Conservation (phyloP, 2,329 filamentous ascomycete genomes). For the Colletotrichum sp. region DNA sequence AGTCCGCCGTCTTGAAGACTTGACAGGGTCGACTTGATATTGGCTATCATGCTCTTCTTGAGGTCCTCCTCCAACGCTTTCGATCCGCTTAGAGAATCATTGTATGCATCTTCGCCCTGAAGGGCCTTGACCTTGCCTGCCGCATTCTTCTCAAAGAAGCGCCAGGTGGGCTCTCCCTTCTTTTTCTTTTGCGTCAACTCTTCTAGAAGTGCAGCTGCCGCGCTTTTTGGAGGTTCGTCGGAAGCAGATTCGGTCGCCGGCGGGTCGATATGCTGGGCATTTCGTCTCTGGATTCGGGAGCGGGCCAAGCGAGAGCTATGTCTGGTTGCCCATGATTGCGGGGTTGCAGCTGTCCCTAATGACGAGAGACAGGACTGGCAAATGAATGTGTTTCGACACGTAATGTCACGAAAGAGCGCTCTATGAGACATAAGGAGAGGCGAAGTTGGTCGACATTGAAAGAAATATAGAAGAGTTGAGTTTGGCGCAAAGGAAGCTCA, state of each 20-base stretch:
- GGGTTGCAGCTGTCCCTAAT: slow-evolving; percentile 29
- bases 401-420: slow-evolving; percentile 36
- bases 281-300: neutral
- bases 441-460: neutral
- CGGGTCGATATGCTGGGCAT: neutral
- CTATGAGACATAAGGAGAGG: slow-evolving; percentile 22
- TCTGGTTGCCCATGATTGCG: slow-evolving; percentile 31
- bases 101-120: slow-evolving; percentile 43
- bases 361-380: slow-evolving; percentile 41
- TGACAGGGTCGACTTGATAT: slow-evolving; percentile 32
- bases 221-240: neutral
- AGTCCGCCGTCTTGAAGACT: slow-evolving; percentile 26
- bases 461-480: neutral
- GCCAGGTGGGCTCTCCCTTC: slow-evolving; percentile 33
- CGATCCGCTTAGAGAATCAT: slow-evolving; percentile 38
- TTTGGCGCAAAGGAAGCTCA: neutral
- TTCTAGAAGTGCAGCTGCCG: slow-evolving; percentile 24
- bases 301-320: slow-evolving; percentile 34
- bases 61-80: slow-evolving; percentile 32
- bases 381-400: slow-evolving; percentile 37
- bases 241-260: neutral
- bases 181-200: slow-evolving; percentile 17
- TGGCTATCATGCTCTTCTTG: slow-evolving; percentile 24
- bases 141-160: slow-evolving; percentile 55
- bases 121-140: slow-evolving; percentile 43